A percentile compares a stretch with the other conserved stretches of the same genome.
Evolutionary conservation across 768 basidiomycete species (phyloP).

Genomic region (Ramaria rubella): DNA sequence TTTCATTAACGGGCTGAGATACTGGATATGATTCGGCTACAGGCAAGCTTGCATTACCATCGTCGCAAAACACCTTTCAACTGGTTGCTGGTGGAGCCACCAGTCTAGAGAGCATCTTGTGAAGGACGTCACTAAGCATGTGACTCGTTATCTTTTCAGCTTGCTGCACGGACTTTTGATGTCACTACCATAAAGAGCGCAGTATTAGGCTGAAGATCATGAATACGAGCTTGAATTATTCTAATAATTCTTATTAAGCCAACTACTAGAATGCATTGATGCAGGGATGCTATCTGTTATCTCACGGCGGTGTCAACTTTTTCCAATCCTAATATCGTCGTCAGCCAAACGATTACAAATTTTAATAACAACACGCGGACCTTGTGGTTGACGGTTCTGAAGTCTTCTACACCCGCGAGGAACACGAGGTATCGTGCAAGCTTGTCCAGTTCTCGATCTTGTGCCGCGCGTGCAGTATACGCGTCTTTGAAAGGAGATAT

Average conservation of each 20-base stretch:
- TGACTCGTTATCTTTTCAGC: neutral
- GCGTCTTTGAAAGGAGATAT: conserved; percentile 78
- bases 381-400: conserved; percentile 59
- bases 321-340: conserved; percentile 29
- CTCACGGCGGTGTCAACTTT: conserved; percentile 11
- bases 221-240: too few relatives aligned
- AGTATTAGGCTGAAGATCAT: too few relatives aligned
- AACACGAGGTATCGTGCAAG: conserved; percentile 60
- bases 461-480: conserved; percentile 50
- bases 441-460: conserved; percentile 64
- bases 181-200: too few relatives aligned
- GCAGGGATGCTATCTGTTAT: neutral
- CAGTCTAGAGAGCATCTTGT: conserved; percentile 31
- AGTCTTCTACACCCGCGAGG: conserved; percentile 54
- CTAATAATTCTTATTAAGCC: too few relatives aligned
- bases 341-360: conserved; percentile 1
- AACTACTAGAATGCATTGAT: neutral
- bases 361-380: conserved; percentile 31
- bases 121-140: neutral
- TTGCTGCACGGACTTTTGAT: too few relatives aligned
- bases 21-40: neutral
- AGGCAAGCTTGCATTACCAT: conserved; percentile 27
- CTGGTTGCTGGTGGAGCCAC: conserved; percentile 50
- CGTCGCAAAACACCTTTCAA: conserved; percentile 43
- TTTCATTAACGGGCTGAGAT: neutral